Conservation (phyloP, 2,329 filamentous ascomycete species). For the Fusarium redolens region DNA sequence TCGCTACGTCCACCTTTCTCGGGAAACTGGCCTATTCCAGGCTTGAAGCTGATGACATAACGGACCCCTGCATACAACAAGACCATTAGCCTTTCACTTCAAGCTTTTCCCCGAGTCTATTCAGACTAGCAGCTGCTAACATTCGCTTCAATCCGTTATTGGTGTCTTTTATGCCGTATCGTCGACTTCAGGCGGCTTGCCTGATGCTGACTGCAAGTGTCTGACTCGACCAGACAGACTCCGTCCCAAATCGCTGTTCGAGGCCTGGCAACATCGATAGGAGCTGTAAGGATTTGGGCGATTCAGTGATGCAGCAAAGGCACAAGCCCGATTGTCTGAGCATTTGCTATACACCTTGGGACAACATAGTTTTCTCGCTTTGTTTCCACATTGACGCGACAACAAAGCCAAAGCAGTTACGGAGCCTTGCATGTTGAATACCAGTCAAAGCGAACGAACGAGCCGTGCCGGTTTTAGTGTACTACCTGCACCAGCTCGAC, state of each 20-base stretch:
- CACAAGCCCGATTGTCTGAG: not conserved
- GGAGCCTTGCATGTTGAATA: slow-evolving; percentile 14
- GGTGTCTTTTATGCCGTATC: not conserved
- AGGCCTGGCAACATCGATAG: not conserved
- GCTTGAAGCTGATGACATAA: slow-evolving; percentile 22
- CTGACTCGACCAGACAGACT: not conserved
- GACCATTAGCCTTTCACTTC: not conserved
- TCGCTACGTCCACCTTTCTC: slow-evolving; percentile 16
- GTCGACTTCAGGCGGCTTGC: not conserved
- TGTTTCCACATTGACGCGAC: slow-evolving; percentile 25
- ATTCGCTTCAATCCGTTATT: not conserved
- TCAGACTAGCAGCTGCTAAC: not conserved
- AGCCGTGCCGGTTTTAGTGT: slow-evolving; percentile 10
- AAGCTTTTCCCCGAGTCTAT: not conserved
- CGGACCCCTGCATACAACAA: slow-evolving; percentile 26
- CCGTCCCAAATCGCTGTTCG: not conserved
- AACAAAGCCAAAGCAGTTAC: slow-evolving; percentile 31
- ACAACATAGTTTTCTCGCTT: slow-evolving; percentile 19
- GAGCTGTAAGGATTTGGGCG: not conserved
- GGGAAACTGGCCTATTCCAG: slow-evolving; percentile 10
- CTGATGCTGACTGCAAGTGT: not conserved
- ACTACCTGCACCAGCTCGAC: not conserved
- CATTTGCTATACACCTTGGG: not conserved
- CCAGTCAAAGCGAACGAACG: slow-evolving; percentile 3
- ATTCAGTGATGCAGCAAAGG: not conserved